Evolutionary conservation across 1,139 yeast genomes (phyloP).

Genomic region (Taiozyma sp.): DNA sequence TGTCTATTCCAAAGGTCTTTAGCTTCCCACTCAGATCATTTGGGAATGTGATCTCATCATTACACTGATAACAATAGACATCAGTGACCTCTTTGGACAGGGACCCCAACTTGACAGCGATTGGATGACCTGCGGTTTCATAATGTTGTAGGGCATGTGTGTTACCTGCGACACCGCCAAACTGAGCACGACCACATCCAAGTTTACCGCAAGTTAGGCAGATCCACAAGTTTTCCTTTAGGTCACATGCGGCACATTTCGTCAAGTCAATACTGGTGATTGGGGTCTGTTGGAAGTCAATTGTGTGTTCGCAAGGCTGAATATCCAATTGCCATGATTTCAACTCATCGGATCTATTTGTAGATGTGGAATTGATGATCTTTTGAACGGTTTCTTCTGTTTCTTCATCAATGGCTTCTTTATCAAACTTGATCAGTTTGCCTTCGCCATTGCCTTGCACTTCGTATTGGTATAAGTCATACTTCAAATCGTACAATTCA

Average conservation of each 20-base stretch:
- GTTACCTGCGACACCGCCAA: slow-evolving; percentile 89
- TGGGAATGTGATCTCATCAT: slow-evolving; percentile 84
- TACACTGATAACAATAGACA: slow-evolving; percentile 82
- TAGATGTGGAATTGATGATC: slow-evolving; percentile 63
- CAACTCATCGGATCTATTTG: slow-evolving; percentile 63
- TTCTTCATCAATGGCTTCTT: slow-evolving; percentile 7
- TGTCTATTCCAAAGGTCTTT: slow-evolving; percentile 63
- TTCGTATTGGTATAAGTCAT: slow-evolving; percentile 19
- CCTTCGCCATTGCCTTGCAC: too few species aligned
- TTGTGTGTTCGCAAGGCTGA: slow-evolving; percentile 71
- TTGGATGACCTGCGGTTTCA: slow-evolving; percentile 52
- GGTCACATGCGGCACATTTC: slow-evolving; percentile 62
- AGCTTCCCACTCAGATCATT: slow-evolving; percentile 42
- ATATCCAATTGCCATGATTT: slow-evolving; percentile 92
- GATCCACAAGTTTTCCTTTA: slow-evolving; percentile 81
- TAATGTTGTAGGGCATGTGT: slow-evolving; percentile 84
- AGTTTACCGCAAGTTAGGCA: slow-evolving; percentile 84
- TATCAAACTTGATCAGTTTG: slow-evolving; percentile 3
- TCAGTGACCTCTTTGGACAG: slow-evolving; percentile 65
- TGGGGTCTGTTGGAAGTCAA: slow-evolving; percentile 40
- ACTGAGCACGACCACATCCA: slow-evolving; percentile 93
- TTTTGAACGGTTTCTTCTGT: slow-evolving; percentile 34
- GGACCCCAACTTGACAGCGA: slow-evolving; percentile 90
- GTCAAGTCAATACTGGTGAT: slow-evolving; percentile 32
- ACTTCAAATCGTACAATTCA: slow-evolving; percentile 53